Evolutionary conservation across 192 early-diverging fungal species (phyloP).

Genomic region (Coemansia aciculifera): DNA sequence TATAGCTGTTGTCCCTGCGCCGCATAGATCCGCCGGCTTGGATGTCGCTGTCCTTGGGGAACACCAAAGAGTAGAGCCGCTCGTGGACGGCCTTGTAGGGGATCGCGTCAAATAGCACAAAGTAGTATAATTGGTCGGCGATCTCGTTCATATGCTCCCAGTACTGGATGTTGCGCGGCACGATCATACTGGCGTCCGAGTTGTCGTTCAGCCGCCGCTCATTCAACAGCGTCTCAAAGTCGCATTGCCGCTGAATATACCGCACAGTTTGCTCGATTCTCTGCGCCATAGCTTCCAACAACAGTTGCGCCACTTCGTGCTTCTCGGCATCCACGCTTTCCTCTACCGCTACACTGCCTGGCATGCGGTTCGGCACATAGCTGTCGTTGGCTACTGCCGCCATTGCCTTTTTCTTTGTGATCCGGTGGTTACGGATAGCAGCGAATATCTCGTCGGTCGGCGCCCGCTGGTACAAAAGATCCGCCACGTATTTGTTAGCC

Average conservation of each 20-base stretch:
- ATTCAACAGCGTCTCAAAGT: conserved; percentile 53
- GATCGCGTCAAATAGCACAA: conserved; percentile 61
- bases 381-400: conserved; percentile 49
- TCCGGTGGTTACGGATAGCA: conserved; percentile 58
- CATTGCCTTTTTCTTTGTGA: conserved; percentile 43
- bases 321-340: conserved; percentile 33
- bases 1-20: conserved; percentile 71
- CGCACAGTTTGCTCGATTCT: conserved; percentile 40
- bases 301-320: conserved; percentile 34
- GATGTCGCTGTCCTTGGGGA: conserved; percentile 57
- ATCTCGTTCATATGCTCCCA: conserved; percentile 77
- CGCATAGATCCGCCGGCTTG: conserved; percentile 35
- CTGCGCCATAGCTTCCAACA: conserved; percentile 51
- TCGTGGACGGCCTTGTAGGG: conserved; percentile 60
- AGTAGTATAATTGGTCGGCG: conserved; percentile 74
- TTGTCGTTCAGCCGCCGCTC: conserved; percentile 38
- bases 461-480: conserved; percentile 71
- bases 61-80: conserved; percentile 60
- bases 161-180: conserved; percentile 67
- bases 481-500: conserved; percentile 62
- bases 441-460: conserved; percentile 72
- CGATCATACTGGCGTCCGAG: conserved; percentile 58
- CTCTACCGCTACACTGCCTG: conserved; percentile 1
- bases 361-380: conserved; percentile 34
- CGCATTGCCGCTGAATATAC: conserved; percentile 52